A percentile compares a stretch with the other conserved stretches of the same genome.
phyloP scores from a whole-genome alignment of 2,329 filamentous ascomycete genomes.

The Zymoseptoria passerinii region DNA sequence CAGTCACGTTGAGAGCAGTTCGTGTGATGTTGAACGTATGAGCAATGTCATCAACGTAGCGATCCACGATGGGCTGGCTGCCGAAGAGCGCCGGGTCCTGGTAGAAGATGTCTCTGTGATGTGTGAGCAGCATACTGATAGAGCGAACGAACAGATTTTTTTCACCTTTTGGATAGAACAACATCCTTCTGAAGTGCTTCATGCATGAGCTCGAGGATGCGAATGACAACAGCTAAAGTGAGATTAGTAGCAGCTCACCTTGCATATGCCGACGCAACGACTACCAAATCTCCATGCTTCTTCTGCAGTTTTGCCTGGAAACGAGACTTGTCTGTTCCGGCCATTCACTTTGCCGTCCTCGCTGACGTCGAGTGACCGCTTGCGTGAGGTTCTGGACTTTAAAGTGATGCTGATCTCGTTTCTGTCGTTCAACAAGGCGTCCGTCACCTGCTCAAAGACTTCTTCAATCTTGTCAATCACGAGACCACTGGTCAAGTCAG shows the following conservation, averaged over 20 bases:
- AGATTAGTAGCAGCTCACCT: conserved; percentile 2
- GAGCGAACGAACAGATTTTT: not conserved
- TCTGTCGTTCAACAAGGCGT: conserved; percentile 40
- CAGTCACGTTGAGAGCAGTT: conserved; percentile 61
- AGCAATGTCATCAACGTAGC: conserved; percentile 65
- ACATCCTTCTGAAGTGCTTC: conserved; percentile 41
- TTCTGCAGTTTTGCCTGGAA: conserved; percentile 46
- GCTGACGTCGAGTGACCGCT: conserved; percentile 2
- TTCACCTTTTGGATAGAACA: conserved; percentile 49
- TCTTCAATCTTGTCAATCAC: conserved; percentile 49
- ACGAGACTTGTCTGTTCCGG: conserved; percentile 30
- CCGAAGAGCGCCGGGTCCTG: conserved; percentile 64
- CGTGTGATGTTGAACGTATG: conserved; percentile 59
- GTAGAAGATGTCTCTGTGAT: conserved; percentile 67
- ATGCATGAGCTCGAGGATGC: conserved; percentile 49
- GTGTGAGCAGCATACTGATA: not conserved
- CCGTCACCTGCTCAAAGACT: conserved; percentile 46
- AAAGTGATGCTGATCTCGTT: conserved; percentile 44
- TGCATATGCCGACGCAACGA: conserved; percentile 4
- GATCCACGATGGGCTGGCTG: conserved; percentile 60
- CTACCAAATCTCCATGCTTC: conserved; percentile 53
- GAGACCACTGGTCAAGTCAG: conserved; percentile 3
- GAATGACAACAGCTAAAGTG: conserved; percentile 43
- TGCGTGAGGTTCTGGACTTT: conserved; percentile 24
- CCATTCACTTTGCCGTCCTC: conserved; percentile 4